Percentiles rank a stretch among this genome's conserved stretches.
Evolutionary conservation across 352 stramenopile genomes (phyloP).

Genomic region (Phytopythium oedochilum): DNA sequence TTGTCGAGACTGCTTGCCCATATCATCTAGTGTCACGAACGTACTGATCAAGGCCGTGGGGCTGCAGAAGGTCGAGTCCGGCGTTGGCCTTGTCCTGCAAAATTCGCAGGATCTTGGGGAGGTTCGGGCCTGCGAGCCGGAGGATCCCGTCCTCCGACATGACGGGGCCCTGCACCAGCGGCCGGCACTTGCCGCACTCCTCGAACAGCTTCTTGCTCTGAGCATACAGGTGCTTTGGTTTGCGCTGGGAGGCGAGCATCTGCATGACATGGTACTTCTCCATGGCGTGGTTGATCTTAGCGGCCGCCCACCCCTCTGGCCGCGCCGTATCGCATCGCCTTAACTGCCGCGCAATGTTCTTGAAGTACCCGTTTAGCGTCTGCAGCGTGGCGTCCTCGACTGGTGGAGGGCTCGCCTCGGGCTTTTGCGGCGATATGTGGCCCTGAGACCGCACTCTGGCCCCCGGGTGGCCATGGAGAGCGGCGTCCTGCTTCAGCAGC

Average conservation of each 20-base stretch:
- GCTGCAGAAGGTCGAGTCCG: conserved; percentile 57
- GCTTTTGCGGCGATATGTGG: background rate
- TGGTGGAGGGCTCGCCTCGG: background rate
- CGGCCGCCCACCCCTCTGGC: conserved; percentile 53
- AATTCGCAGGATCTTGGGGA: conserved; percentile 58
- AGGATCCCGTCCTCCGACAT: conserved; percentile 56
- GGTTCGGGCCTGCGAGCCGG: conserved; percentile 57
- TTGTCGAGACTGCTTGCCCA: background rate
- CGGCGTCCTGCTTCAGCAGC: conserved; percentile 26
- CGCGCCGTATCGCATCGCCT: conserved; percentile 18
- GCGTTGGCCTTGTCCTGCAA: conserved; percentile 49
- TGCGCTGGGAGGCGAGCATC: conserved; percentile 26
- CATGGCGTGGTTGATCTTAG: conserved; percentile 52
- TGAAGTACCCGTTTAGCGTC: conserved; percentile 21
- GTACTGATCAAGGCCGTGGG: conserved; percentile 57
- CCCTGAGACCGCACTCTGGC: background rate
- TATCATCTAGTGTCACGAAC: background rate
- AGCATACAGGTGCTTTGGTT: conserved; percentile 38
- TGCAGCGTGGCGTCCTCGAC: background rate
- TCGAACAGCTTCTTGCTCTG: conserved; percentile 75
- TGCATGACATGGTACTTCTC: conserved; percentile 48
- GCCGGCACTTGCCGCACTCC: conserved; percentile 66
- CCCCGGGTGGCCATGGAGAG: background rate
- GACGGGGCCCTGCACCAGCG: conserved; percentile 42
- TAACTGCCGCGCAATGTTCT: conserved; percentile 38